Conservation (phyloP, 2,329 filamentous ascomycete species). For the Beauveria pseudobassiana region DNA sequence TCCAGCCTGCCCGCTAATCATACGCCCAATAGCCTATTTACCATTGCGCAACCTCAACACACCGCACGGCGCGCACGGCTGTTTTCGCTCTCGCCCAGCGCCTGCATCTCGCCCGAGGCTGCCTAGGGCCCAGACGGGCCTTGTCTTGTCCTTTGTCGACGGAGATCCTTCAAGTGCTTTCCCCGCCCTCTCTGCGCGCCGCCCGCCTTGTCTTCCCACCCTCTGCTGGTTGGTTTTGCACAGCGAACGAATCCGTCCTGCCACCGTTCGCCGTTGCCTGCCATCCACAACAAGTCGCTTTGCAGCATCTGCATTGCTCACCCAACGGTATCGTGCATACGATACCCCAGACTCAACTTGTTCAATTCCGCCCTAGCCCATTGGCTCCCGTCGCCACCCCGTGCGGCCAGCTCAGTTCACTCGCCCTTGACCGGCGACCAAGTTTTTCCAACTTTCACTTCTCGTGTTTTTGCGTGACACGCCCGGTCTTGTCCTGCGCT, state of each 20-base stretch:
- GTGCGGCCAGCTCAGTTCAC: not conserved
- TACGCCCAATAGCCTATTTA: not conserved
- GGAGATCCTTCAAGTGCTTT: not conserved
- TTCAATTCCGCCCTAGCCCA: not conserved
- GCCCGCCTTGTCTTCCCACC: not conserved
- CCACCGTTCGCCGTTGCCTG: not conserved
- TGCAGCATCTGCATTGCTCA: not conserved
- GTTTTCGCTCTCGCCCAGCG: not conserved
- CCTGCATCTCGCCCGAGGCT: not conserved
- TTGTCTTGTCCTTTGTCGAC: constrained; percentile 2
- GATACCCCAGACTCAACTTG: not conserved
- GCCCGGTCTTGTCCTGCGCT: constrained; percentile 1
- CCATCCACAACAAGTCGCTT: not conserved
- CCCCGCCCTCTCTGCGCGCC: constrained; percentile 1
- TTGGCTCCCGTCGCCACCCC: not conserved
- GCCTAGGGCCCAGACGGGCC: not conserved
- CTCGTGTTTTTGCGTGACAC: not conserved
- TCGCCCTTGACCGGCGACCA: not conserved
- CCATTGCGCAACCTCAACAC: constrained; percentile 2
- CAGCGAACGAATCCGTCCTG: not conserved
- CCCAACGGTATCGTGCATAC: not conserved
- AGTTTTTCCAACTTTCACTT: not conserved
- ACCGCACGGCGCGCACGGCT: not conserved
- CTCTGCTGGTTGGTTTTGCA: not conserved
- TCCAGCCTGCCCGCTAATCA: not conserved